phyloP scores from a whole-genome alignment of 163 green algal species.

The Scenedesmus sp. region DNA sequence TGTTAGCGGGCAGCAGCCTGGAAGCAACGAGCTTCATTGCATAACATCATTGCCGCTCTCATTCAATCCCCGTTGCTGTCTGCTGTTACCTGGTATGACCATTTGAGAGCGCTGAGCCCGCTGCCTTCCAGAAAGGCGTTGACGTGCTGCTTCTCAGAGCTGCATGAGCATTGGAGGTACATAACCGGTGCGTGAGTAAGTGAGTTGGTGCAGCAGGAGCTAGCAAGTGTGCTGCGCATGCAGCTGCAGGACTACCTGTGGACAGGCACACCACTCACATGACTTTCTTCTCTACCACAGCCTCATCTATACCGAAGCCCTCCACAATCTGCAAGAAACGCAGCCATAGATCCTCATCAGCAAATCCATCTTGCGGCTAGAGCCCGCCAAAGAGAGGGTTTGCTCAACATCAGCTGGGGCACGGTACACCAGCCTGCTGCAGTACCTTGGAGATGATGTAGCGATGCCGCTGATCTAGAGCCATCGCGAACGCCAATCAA shows the following conservation, averaged over 20 bases:
- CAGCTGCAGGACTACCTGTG: background rate
- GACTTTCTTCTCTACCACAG: constrained; percentile 70
- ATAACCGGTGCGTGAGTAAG: background rate
- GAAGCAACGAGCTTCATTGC: background rate
- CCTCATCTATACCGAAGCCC: constrained; percentile 63
- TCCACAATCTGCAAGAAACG: constrained; percentile 60
- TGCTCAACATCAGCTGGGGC: background rate
- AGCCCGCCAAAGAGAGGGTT: background rate
- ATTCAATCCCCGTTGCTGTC: background rate
- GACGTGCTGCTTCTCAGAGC: constrained; percentile 65
- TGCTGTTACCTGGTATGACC: constrained; percentile 73
- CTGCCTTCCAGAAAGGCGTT: constrained; percentile 73
- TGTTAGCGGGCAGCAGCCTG: background rate
- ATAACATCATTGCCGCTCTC: background rate
- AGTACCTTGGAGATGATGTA: constrained; percentile 65
- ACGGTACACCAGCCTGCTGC: background rate
- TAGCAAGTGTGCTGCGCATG: background rate
- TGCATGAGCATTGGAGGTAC: background rate
- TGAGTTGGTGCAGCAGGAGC: background rate
- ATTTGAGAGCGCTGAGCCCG: constrained; percentile 70
- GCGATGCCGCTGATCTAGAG: constrained; percentile 65
- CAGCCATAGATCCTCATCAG: background rate
- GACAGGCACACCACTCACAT: constrained; percentile 55
- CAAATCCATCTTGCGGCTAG: background rate
- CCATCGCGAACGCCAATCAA: constrained; percentile 46